Percentiles rank a stretch among this genome's conserved stretches.
These are phyloP conservation scores for Mycosphaerella sp. DNA, from an alignment of 2,329 filamentous ascomycete genomes.

Conservation along the genomic window DNA sequence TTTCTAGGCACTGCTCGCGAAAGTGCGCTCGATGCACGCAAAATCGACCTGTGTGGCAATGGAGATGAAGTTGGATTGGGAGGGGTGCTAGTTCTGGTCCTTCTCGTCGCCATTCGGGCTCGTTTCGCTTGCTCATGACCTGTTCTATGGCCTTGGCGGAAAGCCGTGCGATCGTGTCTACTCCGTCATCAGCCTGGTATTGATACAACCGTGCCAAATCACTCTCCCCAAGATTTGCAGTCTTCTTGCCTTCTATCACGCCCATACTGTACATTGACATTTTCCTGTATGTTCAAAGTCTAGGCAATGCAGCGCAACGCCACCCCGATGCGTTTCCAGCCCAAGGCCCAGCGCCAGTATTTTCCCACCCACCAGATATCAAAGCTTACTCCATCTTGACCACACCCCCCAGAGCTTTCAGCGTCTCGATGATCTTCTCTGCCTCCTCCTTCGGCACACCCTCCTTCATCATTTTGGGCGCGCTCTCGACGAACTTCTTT, in stretches of 20 bases:
- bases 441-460: constrained; percentile 97
- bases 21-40: too few species aligned
- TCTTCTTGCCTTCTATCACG: neutral
- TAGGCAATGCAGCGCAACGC: constrained; percentile 4
- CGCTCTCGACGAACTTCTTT: constrained; percentile 99
- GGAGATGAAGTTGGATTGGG: too few species aligned
- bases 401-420: constrained; percentile 89
- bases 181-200: neutral
- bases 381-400: constrained; percentile 76
- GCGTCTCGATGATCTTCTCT: constrained; percentile 92
- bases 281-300: constrained; percentile 6
- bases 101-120: too few species aligned
- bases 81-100: too few species aligned
- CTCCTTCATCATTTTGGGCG: constrained; percentile 98
- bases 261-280: constrained; percentile 16
- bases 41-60: too few species aligned
- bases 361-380: neutral
- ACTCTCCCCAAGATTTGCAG: neutral
- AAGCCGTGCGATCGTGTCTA: neutral
- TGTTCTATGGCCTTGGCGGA: too few species aligned
- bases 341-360: constrained; percentile 1
- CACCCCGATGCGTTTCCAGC: constrained; percentile 8
- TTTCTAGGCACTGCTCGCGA: too few species aligned
- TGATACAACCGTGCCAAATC: neutral
- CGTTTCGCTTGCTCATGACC: too few species aligned